A percentile compares a stretch with the other conserved stretches of the same genome.
These are phyloP conservation scores for Leccinum variabile DNA, from an alignment of 1,284 basidiomycete species.

Conservation along the genomic window DNA sequence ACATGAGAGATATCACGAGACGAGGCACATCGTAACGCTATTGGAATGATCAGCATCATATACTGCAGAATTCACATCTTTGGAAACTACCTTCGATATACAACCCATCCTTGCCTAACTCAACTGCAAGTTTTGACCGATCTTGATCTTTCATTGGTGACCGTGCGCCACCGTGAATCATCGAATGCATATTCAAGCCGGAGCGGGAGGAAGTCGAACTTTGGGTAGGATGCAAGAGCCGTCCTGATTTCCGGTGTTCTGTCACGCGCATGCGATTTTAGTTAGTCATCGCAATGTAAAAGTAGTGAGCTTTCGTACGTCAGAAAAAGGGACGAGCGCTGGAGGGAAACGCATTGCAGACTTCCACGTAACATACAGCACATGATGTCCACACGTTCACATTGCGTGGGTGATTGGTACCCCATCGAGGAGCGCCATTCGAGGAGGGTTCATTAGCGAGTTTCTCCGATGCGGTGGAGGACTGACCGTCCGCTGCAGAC, in stretches of 20 bases:
- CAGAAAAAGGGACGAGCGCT: conserved; percentile 30
- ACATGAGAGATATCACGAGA: conserved; percentile 37
- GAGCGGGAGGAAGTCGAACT: conserved; percentile 59
- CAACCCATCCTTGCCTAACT: conserved; percentile 52
- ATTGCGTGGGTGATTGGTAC: conserved; percentile 66
- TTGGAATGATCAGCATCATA: conserved; percentile 20
- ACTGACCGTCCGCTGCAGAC: conserved; percentile 33
- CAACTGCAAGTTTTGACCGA: conserved; percentile 38
- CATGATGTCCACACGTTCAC: conserved; percentile 62
- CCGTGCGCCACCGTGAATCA: conserved; percentile 58
- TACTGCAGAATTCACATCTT: neutral
- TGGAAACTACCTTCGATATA: conserved; percentile 28
- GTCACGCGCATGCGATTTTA: conserved; percentile 40
- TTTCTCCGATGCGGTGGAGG: conserved; percentile 24
- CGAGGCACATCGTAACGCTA: conserved; percentile 34
- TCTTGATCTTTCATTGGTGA: conserved; percentile 37
- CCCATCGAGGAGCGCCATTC: conserved; percentile 44
- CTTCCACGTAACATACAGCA: conserved; percentile 68
- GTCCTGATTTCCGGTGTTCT: conserved; percentile 50
- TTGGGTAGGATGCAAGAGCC: conserved; percentile 47
- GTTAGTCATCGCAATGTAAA: conserved; percentile 13
- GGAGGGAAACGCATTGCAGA: conserved; percentile 49
- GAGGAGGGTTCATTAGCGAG: conserved; percentile 28
- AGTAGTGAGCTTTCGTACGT: conserved; percentile 44
- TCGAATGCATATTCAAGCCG: conserved; percentile 74